These are phyloP conservation scores for Tricladium varicosporioides DNA, from an alignment of 2,329 filamentous ascomycete genomes.

Conservation along the genomic window DNA sequence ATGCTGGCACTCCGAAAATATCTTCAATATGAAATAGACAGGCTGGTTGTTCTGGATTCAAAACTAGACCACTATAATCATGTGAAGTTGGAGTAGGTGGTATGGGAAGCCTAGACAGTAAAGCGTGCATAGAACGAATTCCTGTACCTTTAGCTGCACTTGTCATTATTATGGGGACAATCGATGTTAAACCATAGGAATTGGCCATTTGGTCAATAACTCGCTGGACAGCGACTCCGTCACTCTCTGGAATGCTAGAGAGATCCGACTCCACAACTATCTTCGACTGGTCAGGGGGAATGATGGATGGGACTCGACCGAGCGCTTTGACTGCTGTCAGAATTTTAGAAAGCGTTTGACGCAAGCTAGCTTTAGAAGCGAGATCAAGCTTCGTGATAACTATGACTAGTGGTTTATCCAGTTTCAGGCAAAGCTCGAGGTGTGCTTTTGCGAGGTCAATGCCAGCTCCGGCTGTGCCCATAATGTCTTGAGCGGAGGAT, in stretches of 20 bases:
- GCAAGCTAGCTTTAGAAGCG: constrained; percentile 70
- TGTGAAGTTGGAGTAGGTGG: constrained; percentile 52
- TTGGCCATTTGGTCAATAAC: constrained; percentile 51
- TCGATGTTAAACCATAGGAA: constrained; percentile 34
- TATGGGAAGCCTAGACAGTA: constrained; percentile 74
- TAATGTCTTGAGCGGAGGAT: constrained; percentile 48
- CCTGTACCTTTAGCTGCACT: constrained; percentile 84
- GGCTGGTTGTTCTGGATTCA: constrained; percentile 58
- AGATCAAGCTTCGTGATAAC: constrained; percentile 90
- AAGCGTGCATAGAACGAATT: constrained; percentile 76
- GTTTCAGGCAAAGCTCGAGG: constrained; percentile 78
- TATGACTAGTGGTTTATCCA: constrained; percentile 74
- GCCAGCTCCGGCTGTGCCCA: constrained; percentile 51
- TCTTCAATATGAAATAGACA: constrained; percentile 89
- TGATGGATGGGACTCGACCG: constrained; percentile 70
- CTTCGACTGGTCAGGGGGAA: constrained; percentile 57
- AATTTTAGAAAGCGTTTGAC: constrained; percentile 68
- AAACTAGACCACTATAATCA: constrained; percentile 50
- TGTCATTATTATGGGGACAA: constrained; percentile 83
- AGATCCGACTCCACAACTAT: constrained; percentile 47
- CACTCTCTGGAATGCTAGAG: constrained; percentile 52
- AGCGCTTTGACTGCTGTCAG: constrained; percentile 75
- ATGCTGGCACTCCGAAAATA: constrained; percentile 72
- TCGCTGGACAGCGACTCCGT: constrained; percentile 57
- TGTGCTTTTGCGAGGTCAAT: constrained; percentile 76